Evolutionary conservation across 1,284 basidiomycete species (phyloP).

Genomic region (Ceratobasidium sp.): DNA sequence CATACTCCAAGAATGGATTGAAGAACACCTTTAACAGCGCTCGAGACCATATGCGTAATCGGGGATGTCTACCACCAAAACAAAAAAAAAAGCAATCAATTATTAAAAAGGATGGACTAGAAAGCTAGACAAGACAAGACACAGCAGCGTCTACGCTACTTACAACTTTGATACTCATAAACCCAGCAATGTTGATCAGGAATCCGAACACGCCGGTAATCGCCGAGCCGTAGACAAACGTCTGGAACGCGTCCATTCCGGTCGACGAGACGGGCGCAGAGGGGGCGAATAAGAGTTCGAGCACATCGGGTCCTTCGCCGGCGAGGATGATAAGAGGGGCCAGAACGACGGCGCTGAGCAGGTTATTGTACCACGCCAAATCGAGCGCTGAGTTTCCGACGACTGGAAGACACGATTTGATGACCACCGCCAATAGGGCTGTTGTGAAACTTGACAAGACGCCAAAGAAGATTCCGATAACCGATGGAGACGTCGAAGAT

Average conservation of each 20-base stretch:
- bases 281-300: conserved; percentile 66
- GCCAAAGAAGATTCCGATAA: conserved; percentile 76
- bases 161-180: conserved; percentile 85
- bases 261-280: conserved; percentile 52
- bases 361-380: conserved; percentile 87
- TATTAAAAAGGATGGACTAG: conserved; percentile 9
- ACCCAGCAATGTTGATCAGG: conserved; percentile 87
- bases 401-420: conserved; percentile 80
- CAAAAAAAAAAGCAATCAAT: conserved; percentile 2
- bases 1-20: conserved; percentile 79
- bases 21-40: conserved; percentile 84
- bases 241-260: conserved; percentile 66
- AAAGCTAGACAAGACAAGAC: conserved; percentile 10
- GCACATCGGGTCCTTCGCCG: conserved; percentile 75
- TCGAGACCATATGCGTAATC: conserved; percentile 93
- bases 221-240: conserved; percentile 80
- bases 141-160: conserved; percentile 32
- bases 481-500: conserved; percentile 50
- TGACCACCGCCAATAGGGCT: conserved; percentile 84
- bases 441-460: conserved; percentile 82
- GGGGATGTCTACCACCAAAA: conserved; percentile 71
- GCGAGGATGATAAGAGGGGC: conserved; percentile 73
- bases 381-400: conserved; percentile 82
- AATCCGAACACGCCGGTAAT: conserved; percentile 87
- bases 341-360: conserved; percentile 70